Conservation (phyloP, 2,329 filamentous ascomycete species). For the Calonectria crousiana region DNA sequence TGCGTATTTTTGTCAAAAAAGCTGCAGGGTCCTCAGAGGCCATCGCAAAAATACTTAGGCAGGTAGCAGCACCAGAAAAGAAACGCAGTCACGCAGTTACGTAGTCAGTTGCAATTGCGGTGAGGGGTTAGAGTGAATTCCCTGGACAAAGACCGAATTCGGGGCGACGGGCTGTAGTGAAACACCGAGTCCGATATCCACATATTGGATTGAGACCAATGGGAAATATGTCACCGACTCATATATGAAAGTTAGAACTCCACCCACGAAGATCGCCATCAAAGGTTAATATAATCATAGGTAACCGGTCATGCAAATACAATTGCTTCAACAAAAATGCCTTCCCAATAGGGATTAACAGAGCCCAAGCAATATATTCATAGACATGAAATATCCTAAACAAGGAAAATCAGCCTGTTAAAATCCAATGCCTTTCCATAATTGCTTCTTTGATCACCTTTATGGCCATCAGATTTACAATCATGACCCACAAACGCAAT, state of each 20-base stretch:
- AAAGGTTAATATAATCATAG: no score
- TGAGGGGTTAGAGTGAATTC: not conserved
- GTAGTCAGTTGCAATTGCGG: not conserved
- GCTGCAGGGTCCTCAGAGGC: not conserved
- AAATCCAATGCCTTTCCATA: no score
- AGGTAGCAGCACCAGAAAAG: not conserved
- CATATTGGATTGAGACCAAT: not conserved
- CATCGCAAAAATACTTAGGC: not conserved
- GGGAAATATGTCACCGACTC: not conserved
- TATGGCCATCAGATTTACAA: no score
- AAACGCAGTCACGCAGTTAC: not conserved
- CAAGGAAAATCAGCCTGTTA: no score
- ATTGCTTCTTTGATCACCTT: no score
- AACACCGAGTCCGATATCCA: not conserved
- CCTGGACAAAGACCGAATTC: not conserved
- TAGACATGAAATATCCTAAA: no score
- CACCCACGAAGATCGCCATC: no score
- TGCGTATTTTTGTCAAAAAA: not conserved
- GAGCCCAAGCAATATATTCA: no score
- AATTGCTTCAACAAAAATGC: no score
- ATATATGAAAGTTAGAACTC: not conserved
- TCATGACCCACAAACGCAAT: no score
- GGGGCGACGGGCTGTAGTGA: not conserved
- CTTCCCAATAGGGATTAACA: no score
- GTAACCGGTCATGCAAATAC: no score